Conservation (phyloP, 2,329 filamentous ascomycete species). For the Phaeosphaeria sp. region DNA sequence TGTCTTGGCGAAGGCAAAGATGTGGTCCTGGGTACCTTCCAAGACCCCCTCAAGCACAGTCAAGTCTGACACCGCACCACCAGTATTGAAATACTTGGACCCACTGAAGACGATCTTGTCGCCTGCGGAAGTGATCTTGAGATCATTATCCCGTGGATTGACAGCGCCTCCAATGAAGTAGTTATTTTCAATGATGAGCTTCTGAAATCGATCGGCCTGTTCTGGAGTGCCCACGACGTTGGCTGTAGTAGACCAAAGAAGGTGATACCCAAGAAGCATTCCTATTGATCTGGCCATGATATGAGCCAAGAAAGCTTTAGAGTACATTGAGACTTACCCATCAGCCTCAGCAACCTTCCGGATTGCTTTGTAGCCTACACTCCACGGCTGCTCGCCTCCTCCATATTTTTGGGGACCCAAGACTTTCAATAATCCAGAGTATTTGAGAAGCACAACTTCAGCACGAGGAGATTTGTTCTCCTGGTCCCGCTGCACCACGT, state of each 20-base stretch:
- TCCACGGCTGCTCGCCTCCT: constrained; percentile 61
- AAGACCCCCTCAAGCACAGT: constrained; percentile 69
- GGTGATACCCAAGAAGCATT: constrained; percentile 70
- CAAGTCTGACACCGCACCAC: constrained; percentile 69
- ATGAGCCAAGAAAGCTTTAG: neutral
- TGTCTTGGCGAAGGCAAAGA: constrained; percentile 68
- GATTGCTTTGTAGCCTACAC: constrained; percentile 64
- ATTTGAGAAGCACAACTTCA: constrained; percentile 60
- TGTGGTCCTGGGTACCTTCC: constrained; percentile 65
- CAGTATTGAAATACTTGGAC: constrained; percentile 71
- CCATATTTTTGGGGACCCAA: constrained; percentile 59
- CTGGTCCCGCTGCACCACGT: constrained; percentile 56
- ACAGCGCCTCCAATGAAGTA: constrained; percentile 70
- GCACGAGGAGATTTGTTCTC: constrained; percentile 61
- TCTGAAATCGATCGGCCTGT: constrained; percentile 64
- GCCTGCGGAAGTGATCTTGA: constrained; percentile 62
- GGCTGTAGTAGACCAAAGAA: constrained; percentile 68
- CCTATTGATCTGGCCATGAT: constrained; percentile 57
- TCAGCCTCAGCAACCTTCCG: constrained; percentile 69
- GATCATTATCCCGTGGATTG: constrained; percentile 68
- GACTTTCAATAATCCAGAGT: constrained; percentile 58
- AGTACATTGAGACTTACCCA: constrained; percentile 50
- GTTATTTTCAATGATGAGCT: constrained; percentile 67
- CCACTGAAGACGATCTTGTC: constrained; percentile 66
- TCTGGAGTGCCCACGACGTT: constrained; percentile 66